Conservation (phyloP, 805 yeast genomes). For the Pichia occidentalis region DNA sequence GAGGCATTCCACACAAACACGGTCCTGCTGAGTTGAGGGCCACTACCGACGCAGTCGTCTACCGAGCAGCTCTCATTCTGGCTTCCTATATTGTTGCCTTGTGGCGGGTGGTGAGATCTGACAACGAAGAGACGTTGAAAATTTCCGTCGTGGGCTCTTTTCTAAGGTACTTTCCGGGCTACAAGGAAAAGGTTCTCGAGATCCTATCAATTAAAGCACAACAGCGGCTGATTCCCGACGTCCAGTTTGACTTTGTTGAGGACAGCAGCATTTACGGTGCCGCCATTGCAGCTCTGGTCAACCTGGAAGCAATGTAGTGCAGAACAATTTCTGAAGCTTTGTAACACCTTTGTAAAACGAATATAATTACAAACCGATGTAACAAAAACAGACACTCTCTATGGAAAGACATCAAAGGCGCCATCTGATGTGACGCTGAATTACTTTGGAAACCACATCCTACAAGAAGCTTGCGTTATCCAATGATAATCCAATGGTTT, state of each 20-base stretch:
- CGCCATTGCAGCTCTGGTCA: conserved; percentile 9
- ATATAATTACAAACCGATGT: no score
- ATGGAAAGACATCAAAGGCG: no score
- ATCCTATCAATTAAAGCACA: conserved; percentile 2
- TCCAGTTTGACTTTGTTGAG: conserved; percentile 6
- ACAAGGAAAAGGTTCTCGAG: conserved; percentile 6
- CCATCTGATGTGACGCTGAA: no score
- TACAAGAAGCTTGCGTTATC: no score
- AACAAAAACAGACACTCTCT: no score
- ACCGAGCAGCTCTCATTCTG: conserved; percentile 40
- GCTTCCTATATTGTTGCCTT: conserved; percentile 37
- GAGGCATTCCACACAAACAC: conserved; percentile 1
- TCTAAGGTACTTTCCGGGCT: conserved; percentile 13
- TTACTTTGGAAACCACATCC: no score
- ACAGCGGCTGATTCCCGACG: neutral
- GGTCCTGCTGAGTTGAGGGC: conserved; percentile 11
- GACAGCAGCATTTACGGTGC: conserved; percentile 12
- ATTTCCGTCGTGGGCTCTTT: conserved; percentile 15
- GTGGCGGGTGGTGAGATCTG: conserved; percentile 21
- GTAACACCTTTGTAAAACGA: no score
- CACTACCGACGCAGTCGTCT: conserved; percentile 33
- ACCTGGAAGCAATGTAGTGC: neutral
- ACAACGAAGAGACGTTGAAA: neutral
- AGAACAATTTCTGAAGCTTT: neutral
- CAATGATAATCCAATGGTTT: no score